Percentiles rank a stretch among this genome's conserved stretches.
These are phyloP conservation scores for Aspergillus sp. DNA, from an alignment of 2,329 filamentous ascomycete species.

Conservation along the genomic window DNA sequence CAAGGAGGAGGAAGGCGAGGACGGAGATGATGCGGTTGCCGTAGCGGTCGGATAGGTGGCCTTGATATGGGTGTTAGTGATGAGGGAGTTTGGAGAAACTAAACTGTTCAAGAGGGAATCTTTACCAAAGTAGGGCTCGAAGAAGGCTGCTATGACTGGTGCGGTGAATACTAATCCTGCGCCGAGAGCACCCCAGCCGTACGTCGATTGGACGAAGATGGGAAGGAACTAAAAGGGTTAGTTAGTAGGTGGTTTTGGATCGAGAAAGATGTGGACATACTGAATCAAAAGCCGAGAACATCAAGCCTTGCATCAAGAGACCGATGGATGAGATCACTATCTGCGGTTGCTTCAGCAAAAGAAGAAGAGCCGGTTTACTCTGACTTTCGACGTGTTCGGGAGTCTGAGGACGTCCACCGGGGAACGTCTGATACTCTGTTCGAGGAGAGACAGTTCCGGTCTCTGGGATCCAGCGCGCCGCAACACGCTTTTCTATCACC, in stretches of 20 bases:
- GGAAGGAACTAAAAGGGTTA: slow-evolving; percentile 35
- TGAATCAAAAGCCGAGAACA: slow-evolving; percentile 51
- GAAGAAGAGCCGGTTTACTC: slow-evolving; percentile 5
- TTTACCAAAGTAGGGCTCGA: slow-evolving; percentile 52
- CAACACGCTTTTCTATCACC: slow-evolving; percentile 60
- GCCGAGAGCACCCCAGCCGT: slow-evolving; percentile 52
- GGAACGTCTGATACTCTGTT: slow-evolving; percentile 35
- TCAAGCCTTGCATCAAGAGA: slow-evolving; percentile 45
- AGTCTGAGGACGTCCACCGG: background rate
- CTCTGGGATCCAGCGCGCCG: slow-evolving; percentile 24
- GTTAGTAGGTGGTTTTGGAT: background rate
- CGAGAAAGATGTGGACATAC: slow-evolving; percentile 14
- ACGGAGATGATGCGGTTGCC: slow-evolving; percentile 60
- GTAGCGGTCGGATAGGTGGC: slow-evolving; percentile 49
- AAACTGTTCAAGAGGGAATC: background rate
- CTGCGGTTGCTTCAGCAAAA: slow-evolving; percentile 37
- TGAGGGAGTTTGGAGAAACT: background rate
- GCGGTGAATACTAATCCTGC: slow-evolving; percentile 56
- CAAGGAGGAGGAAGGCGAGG: slow-evolving; percentile 49
- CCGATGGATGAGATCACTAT: slow-evolving; percentile 55
- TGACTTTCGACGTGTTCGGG: too few relatives aligned
- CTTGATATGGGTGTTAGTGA: slow-evolving; percentile 26
- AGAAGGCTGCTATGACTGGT: slow-evolving; percentile 57
- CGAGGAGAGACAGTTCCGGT: slow-evolving; percentile 36
- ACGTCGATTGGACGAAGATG: slow-evolving; percentile 51